Conservation (phyloP, 2,329 filamentous ascomycete genomes). For the Verticillium nonalfalfae region DNA sequence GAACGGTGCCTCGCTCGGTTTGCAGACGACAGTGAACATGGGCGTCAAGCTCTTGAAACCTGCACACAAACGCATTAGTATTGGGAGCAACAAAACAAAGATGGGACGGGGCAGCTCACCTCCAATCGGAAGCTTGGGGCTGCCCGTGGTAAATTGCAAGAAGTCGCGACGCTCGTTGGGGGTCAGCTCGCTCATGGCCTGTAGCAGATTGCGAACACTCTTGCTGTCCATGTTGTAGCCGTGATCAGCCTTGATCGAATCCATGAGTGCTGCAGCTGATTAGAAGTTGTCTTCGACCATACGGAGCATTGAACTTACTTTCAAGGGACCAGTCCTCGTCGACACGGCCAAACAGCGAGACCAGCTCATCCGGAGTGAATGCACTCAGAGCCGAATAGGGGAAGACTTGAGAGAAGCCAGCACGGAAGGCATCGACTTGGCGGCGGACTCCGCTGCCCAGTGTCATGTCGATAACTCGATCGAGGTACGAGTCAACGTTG, state of each 20-base stretch:
- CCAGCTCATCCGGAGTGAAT: slow-evolving; percentile 91
- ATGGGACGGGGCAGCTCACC: slow-evolving; percentile 44
- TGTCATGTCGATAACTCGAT: slow-evolving; percentile 87
- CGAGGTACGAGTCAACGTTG: slow-evolving; percentile 84
- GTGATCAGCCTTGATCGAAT: slow-evolving; percentile 97
- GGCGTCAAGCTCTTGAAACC: slow-evolving; percentile 95
- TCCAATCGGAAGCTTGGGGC: slow-evolving; percentile 95
- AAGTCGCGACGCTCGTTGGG: slow-evolving; percentile 78
- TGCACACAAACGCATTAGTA: slow-evolving; percentile 24
- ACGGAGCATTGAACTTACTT: slow-evolving; percentile 54
- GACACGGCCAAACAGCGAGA: slow-evolving; percentile 85
- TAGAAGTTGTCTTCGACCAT: slow-evolving; percentile 9
- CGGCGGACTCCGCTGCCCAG: slow-evolving; percentile 80
- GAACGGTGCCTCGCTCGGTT: slow-evolving; percentile 92
- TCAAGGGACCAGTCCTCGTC: slow-evolving; percentile 98
- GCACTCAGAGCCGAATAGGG: slow-evolving; percentile 87
- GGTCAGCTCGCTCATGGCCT: slow-evolving; percentile 86
- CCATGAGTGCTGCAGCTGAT: slow-evolving; percentile 67
- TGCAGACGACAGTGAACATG: slow-evolving; percentile 99
- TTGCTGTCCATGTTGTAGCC: slow-evolving; percentile 98
- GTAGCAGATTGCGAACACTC: slow-evolving; percentile 86
- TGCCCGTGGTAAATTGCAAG: slow-evolving; percentile 95
- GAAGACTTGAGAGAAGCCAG: slow-evolving; percentile 93
- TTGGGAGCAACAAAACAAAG: background rate
- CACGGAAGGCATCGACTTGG: slow-evolving; percentile 86